Evolutionary conservation across 2,329 filamentous ascomycete species (phyloP).

Genomic region (Apiospora saccharicola): DNA sequence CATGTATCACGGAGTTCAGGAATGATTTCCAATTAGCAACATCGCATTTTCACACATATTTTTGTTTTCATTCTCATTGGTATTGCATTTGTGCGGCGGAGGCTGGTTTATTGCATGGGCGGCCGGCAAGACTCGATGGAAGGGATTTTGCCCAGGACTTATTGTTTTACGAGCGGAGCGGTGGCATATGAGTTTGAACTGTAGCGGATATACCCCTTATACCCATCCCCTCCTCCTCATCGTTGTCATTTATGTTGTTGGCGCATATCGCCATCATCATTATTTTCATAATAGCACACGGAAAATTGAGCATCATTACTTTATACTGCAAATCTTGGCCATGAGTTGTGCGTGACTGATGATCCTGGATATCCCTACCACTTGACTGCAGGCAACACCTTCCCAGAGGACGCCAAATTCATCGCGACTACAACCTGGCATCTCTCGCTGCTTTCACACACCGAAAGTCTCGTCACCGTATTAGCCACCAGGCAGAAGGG

Average conservation of each 20-base stretch:
- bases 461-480: not conserved
- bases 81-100: slow-evolving; percentile 2
- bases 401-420: not conserved
- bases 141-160: not conserved
- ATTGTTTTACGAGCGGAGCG: not conserved
- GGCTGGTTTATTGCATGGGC: not conserved
- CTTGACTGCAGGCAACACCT: not conserved
- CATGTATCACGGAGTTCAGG: not conserved
- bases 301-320: not conserved
- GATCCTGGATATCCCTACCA: not conserved
- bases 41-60: not conserved
- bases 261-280: not conserved
- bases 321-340: not conserved
- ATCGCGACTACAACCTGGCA: not conserved
- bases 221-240: not conserved
- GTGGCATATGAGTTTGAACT: slow-evolving; percentile 10
- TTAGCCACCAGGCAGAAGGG: not conserved
- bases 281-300: slow-evolving; percentile 15
- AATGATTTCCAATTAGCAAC: not conserved
- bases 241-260: not conserved
- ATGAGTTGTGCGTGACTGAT: not conserved
- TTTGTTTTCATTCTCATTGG: not conserved
- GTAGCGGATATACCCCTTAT: slow-evolving; percentile 24
- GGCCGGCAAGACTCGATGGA: not conserved
- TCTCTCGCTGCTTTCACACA: not conserved